A percentile compares a stretch with the other conserved stretches of the same genome.
Conservation (phyloP, 2,329 filamentous ascomycete species). For the Alternaria burnsii region DNA sequence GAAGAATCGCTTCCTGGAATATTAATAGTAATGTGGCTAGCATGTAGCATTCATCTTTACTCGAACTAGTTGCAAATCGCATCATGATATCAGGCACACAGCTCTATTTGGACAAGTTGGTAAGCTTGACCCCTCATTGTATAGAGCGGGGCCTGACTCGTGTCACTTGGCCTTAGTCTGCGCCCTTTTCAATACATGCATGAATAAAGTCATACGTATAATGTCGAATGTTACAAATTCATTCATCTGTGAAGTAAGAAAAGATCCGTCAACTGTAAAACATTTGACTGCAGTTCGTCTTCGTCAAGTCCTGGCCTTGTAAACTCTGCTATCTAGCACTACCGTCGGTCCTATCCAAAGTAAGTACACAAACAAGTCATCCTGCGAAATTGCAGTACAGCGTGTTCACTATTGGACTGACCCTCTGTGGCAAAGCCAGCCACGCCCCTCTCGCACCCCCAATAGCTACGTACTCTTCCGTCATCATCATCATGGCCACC, state of each 20-base stretch:
- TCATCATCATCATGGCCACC: neutral
- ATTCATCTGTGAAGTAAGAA: neutral
- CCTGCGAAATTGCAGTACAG: too few relatives aligned
- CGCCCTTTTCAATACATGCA: neutral
- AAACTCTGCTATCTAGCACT: too few relatives aligned
- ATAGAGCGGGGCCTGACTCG: neutral
- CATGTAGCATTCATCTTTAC: neutral
- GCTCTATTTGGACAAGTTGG: neutral
- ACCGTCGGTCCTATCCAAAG: too few relatives aligned
- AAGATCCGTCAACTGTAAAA: neutral
- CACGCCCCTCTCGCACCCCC: neutral
- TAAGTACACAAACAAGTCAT: too few relatives aligned
- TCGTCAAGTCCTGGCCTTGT: too few relatives aligned
- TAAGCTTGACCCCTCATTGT: neutral
- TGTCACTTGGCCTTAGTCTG: neutral
- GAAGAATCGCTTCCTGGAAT: conserved; percentile 1
- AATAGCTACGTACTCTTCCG: neutral
- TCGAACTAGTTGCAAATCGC: neutral
- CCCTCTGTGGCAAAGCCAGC: neutral
- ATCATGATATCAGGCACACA: neutral
- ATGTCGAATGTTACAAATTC: too few relatives aligned
- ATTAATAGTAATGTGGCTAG: conserved; percentile 7
- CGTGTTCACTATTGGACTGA: neutral
- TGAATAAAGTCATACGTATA: neutral
- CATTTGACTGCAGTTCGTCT: too few relatives aligned